Percentiles rank a stretch among this genome's conserved stretches.
Conservation (phyloP, 1,284 basidiomycete species). For the Anthracocystis setariae region DNA sequence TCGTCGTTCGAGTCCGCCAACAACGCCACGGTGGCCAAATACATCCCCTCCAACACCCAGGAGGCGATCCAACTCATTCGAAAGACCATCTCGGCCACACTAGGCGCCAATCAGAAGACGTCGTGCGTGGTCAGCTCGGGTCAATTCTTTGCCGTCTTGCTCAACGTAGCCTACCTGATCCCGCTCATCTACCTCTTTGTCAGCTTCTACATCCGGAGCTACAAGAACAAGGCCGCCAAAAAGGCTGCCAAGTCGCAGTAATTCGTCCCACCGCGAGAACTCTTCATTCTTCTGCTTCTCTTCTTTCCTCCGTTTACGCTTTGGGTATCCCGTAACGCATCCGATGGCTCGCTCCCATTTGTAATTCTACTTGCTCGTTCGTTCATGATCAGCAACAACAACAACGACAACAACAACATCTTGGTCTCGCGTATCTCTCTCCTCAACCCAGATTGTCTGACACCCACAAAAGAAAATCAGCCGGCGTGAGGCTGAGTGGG, state of each 20-base stretch:
- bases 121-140: slow-evolving; percentile 37
- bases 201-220: slow-evolving; percentile 55
- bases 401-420: too few relatives aligned
- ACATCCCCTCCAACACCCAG: slow-evolving; percentile 3
- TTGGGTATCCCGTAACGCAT: too few relatives aligned
- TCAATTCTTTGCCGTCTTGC: slow-evolving; percentile 40
- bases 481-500: too few relatives aligned
- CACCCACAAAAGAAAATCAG: too few relatives aligned
- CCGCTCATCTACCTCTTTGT: slow-evolving; percentile 60
- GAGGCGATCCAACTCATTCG: slow-evolving; percentile 31
- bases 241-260: slow-evolving; percentile 39
- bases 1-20: slow-evolving; percentile 14
- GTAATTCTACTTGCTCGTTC: too few relatives aligned
- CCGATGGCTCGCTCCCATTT: too few relatives aligned
- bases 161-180: slow-evolving; percentile 52
- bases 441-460: too few relatives aligned
- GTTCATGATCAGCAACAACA: too few relatives aligned
- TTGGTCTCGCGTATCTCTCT: too few relatives aligned
- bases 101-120: slow-evolving; percentile 15
- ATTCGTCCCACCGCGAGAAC: too few relatives aligned
- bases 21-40: slow-evolving; percentile 8
- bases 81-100: slow-evolving; percentile 20
- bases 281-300: too few relatives aligned
- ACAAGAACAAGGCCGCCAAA: slow-evolving; percentile 47
- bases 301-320: too few relatives aligned